Base-by-base conservation (phyloP, 2,329 filamentous ascomycete genomes). In the Epichloe hybrida region DNA sequence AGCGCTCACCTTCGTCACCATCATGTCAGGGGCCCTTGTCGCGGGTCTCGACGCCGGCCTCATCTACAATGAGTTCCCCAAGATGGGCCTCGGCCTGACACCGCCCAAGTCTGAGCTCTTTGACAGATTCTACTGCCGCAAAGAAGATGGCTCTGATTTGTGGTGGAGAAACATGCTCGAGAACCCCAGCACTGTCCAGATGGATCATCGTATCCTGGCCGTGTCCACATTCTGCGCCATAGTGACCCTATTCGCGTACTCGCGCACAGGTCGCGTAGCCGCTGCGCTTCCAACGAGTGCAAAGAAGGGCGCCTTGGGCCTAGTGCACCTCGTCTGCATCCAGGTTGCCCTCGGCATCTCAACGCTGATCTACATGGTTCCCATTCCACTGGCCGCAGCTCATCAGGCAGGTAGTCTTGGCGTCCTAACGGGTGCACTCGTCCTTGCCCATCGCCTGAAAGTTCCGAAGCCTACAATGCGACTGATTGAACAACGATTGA, bases 11-110 rank as follows among this genome's bases (percentile, higher is more conserved):
- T 97, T 95, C 69, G 74, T 78, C 36, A 98, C 93, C 4, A 89
- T 87, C 62, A 87, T 98, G 79, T 96, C 93, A 4, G 93, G 91
- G 50, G 91, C 84, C 5, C 78, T 98, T 2, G 93, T 98, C 35
- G 93, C 93, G 6, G 93, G 93, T 35, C 82, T 98, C 13, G 93
- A 98, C 64, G 93, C 93, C 8, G 93, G 93, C 7, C 76, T 98
- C 51, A 97, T 98, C 69, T 98, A 98, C 75, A 98, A 98, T 66
- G 89, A 98, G 68, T 97, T 98, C 66, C 93, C 93, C 6, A 87
- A 79, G 69, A 98, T 98, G 93, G 93, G 93, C 8, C 69, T 80
- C 3, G 88, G 89, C 11, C 72, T 95, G 21, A 76, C 88, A 0
- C 91, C 91, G 1, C 91, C 91, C 1, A 80, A 77, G 62, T 75